Conservation (phyloP, 192 early-diverging fungal genomes). For the Coemansia brasiliensis region DNA sequence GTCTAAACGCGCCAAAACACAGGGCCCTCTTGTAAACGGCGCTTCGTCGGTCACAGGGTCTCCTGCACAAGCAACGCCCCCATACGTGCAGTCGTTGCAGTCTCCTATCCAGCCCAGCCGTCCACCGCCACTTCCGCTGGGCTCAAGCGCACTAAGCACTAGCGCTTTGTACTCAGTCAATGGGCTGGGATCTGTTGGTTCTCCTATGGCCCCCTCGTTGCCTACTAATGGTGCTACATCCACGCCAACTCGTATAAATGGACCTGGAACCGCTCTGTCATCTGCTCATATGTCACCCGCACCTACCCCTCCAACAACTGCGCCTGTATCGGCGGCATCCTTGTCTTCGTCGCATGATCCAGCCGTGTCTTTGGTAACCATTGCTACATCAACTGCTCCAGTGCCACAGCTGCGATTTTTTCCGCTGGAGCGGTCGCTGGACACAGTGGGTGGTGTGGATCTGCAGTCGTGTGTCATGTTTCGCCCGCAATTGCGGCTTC, state of each 20-base stretch:
- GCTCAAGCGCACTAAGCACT: not conserved
- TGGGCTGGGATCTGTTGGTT: not conserved
- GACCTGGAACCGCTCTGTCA: not conserved
- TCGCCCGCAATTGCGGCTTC: constrained; percentile 54
- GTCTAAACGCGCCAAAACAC: constrained; percentile 32
- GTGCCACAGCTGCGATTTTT: constrained; percentile 31
- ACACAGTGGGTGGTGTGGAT: constrained; percentile 78
- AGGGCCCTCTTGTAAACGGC: constrained; percentile 31
- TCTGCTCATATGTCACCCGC: constrained; percentile 10
- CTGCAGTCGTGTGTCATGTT: constrained; percentile 61
- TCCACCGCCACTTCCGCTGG: constrained; percentile 20
- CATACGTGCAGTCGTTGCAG: constrained; percentile 14
- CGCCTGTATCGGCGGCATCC: not conserved
- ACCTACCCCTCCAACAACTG: not conserved
- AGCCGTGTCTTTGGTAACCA: constrained; percentile 5
- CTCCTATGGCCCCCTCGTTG: constrained; percentile 5
- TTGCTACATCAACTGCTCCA: constrained; percentile 26
- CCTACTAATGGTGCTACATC: constrained; percentile 5
- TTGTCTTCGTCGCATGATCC: constrained; percentile 1
- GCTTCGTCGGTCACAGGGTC: constrained; percentile 25
- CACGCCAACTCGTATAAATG: not conserved
- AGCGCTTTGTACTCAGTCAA: not conserved
- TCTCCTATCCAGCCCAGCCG: constrained; percentile 8
- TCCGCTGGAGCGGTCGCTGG: constrained; percentile 61
- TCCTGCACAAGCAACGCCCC: constrained; percentile 33